Conservation (phyloP, 768 basidiomycete genomes). For the Imleria badia region DNA sequence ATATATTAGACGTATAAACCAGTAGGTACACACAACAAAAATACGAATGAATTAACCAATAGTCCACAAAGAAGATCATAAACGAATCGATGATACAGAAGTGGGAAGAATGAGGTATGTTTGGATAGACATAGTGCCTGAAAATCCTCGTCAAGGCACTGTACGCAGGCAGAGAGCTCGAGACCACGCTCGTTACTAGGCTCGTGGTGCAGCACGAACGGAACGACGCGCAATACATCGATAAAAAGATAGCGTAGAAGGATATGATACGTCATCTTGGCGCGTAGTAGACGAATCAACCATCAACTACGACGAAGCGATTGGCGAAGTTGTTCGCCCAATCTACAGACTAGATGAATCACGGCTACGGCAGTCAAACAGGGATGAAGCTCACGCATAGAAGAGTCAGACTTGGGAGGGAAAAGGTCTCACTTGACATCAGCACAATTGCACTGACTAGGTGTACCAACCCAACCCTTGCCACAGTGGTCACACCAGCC, state of each 20-base stretch:
- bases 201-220: conserved; percentile 50
- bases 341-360: conserved; percentile 23
- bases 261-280: conserved; percentile 33
- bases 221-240: conserved; percentile 67
- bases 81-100: conserved; percentile 1
- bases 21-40: background rate
- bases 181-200: conserved; percentile 69
- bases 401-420: conserved; percentile 12
- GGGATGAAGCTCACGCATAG: conserved; percentile 28
- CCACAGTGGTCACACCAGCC: conserved; percentile 77
- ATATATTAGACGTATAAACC: conserved; percentile 19
- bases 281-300: conserved; percentile 35
- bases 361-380: background rate
- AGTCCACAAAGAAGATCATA: conserved; percentile 14
- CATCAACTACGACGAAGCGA: conserved; percentile 42
- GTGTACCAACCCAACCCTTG: conserved; percentile 60
- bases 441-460: conserved; percentile 57
- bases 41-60: conserved; percentile 3
- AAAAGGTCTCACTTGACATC: conserved; percentile 54
- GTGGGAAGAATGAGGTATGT: conserved; percentile 4
- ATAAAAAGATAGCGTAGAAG: conserved; percentile 39
- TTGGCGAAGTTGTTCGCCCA: conserved; percentile 36
- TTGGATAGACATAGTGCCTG: conserved; percentile 18
- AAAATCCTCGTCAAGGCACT: conserved; percentile 26
- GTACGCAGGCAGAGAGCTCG: conserved; percentile 38